These are phyloP conservation scores for Neonectria ditissima DNA, from an alignment of 2,329 filamentous ascomycete genomes.

Conservation along the genomic window DNA sequence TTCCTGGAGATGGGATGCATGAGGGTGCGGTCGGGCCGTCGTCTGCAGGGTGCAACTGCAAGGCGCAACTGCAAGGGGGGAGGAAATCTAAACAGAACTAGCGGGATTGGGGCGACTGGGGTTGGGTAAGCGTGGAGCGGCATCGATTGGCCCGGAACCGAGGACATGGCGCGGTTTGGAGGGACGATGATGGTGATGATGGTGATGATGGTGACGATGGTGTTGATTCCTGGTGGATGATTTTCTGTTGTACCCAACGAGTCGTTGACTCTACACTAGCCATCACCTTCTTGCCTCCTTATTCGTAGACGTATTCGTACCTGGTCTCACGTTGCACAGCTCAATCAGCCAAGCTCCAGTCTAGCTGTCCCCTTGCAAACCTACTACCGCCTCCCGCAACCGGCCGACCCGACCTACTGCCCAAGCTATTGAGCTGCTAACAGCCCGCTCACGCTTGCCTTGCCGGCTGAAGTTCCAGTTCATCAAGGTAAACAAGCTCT, in stretches of 20 bases:
- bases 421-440: neutral
- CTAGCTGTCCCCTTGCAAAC: neutral
- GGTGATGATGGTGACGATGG: too few relatives aligned
- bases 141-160: slow-evolving; percentile 3
- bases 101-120: neutral
- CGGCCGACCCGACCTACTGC: neutral
- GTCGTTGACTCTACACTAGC: too few relatives aligned
- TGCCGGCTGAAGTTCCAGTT: slow-evolving; percentile 7
- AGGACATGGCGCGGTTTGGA: slow-evolving; percentile 9
- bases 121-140: neutral
- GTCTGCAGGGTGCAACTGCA: neutral
- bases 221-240: neutral
- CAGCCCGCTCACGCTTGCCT: slow-evolving; percentile 1
- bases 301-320: neutral
- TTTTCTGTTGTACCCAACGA: neutral
- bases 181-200: too few relatives aligned
- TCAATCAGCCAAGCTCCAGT: neutral
- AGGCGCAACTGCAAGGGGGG: neutral
- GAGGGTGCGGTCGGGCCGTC: neutral
- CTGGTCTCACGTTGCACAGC: too few relatives aligned
- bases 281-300: neutral
- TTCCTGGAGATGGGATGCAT: neutral
- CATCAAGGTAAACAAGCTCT: slow-evolving; percentile 14
- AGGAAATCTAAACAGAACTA: neutral
- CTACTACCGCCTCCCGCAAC: neutral